Evolutionary conservation across 139 green algal genomes (phyloP).

Genomic region (Spirogloea muscicola): DNA sequence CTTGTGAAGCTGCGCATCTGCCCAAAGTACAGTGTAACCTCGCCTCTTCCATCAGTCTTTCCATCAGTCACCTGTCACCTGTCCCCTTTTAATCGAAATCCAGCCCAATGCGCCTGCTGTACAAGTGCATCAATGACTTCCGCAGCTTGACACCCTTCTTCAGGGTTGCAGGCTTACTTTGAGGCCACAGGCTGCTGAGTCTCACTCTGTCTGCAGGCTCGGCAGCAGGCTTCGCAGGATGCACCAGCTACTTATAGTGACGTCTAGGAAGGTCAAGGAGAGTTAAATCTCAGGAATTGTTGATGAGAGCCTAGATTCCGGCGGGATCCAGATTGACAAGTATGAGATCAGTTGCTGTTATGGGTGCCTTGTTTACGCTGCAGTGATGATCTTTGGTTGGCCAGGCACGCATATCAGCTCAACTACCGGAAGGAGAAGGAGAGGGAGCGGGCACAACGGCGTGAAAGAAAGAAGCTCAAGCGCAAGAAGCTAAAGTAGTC

Average conservation of each 20-base stretch:
- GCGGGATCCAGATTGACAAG: neutral
- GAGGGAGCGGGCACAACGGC: neutral
- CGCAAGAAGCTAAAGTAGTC: neutral
- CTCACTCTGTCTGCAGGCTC: no score
- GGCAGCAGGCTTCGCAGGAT: no score
- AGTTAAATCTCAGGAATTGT: no score
- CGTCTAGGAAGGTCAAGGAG: no score
- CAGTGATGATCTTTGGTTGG: neutral
- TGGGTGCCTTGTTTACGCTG: neutral
- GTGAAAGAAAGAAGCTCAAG: neutral
- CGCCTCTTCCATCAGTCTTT: no score
- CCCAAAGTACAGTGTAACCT: slow-evolving; percentile 50
- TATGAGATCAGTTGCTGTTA: neutral
- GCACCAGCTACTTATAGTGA: no score
- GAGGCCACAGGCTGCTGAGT: no score
- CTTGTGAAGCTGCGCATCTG: slow-evolving; percentile 78
- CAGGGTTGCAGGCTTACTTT: no score
- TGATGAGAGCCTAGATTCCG: no score
- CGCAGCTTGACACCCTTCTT: neutral
- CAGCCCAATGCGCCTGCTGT: neutral
- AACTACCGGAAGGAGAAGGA: slow-evolving; percentile 67
- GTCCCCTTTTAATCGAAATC: neutral
- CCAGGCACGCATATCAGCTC: slow-evolving; percentile 70
- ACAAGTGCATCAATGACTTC: neutral
- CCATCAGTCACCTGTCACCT: no score